Evolutionary conservation across 768 basidiomycete species (phyloP), one percentile per base, ranked within the genome.

Genomic region (Xerocomellus dryophilus): DNA sequence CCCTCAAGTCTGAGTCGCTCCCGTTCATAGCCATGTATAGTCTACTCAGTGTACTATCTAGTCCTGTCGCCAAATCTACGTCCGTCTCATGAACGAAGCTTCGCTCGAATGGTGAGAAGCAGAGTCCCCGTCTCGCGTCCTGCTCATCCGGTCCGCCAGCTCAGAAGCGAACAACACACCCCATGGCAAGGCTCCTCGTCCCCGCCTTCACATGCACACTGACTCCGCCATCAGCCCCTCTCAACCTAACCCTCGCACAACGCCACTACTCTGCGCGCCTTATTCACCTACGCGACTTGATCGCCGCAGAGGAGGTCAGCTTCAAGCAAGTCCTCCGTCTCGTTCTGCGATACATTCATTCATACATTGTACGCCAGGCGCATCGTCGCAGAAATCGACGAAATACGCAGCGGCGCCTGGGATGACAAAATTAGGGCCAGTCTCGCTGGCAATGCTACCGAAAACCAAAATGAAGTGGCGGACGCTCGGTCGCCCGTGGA

Each of bases 371-470:
- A 12, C 35, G 17, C 8, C 8, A 92, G 91, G 69, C 71, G 70
- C 32, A 75, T 93, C 14, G 76, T 85, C 18, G 71, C 78, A 4
- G 93, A 95, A 70, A 90, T 94, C 42, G 82, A 89, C 46, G 82
- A 83, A 2, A 88, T 93, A 56, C 83, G 85, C 25, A 73, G 78
- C 12, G 90, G 90, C 1, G 69, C 71, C 48, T 83, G 84, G 81
- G 86, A 88, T 61, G 74, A 76, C 45, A 72, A 71, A 59, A 79
- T 86, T 17, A 70, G 61, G 55, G 63, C 65, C 52, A 60, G 75
- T 57, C 65, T 73, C 63, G 63, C 32, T 29, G 45, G 34, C 21
- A 57, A 51, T 47, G 51, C 31, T 42, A 10, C 38, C 36, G 35
- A 45, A 12, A 49, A 10, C 68, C 17, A 48, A 12, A 18, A 4